A percentile compares a stretch with the other conserved stretches of the same genome.
Evolutionary conservation across 2,329 filamentous ascomycete species (phyloP).

Genomic region (Alternaria angustiovoidea): DNA sequence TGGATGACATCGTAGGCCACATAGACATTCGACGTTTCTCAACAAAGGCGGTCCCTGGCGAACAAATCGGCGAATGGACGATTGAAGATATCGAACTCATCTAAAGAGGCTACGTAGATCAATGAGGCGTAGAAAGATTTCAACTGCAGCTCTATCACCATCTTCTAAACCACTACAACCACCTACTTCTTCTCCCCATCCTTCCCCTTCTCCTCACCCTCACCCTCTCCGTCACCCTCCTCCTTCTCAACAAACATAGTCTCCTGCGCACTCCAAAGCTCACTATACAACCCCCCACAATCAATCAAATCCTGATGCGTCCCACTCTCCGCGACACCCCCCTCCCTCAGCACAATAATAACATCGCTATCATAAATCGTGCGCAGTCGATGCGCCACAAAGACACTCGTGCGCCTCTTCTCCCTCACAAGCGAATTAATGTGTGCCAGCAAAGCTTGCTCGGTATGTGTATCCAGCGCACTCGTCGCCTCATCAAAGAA

Average conservation of each 20-base stretch:
- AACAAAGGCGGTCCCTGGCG: no score
- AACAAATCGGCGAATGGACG: no score
- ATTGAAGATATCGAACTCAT: no score
- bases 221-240: constrained; percentile 6
- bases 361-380: constrained; percentile 93
- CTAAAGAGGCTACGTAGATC: no score
- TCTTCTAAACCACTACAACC: no score
- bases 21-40: no score
- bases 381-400: constrained; percentile 88
- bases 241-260: constrained; percentile 41
- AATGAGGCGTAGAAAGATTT: no score
- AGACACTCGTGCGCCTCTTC: constrained; percentile 88
- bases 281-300: constrained; percentile 79
- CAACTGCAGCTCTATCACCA: no score
- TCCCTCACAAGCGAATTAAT: constrained; percentile 93
- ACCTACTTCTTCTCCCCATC: background rate
- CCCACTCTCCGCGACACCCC: constrained; percentile 85
- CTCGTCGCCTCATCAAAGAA: constrained; percentile 98
- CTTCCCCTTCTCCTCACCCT: background rate
- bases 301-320: constrained; percentile 87
- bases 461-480: constrained; percentile 90
- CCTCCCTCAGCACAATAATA: constrained; percentile 89
- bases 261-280: constrained; percentile 78
- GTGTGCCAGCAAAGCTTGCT: constrained; percentile 87
- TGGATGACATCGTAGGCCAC: no score